phyloP scores from a whole-genome alignment of 192 early-diverging fungal species.

The Entomortierella lignicola region DNA sequence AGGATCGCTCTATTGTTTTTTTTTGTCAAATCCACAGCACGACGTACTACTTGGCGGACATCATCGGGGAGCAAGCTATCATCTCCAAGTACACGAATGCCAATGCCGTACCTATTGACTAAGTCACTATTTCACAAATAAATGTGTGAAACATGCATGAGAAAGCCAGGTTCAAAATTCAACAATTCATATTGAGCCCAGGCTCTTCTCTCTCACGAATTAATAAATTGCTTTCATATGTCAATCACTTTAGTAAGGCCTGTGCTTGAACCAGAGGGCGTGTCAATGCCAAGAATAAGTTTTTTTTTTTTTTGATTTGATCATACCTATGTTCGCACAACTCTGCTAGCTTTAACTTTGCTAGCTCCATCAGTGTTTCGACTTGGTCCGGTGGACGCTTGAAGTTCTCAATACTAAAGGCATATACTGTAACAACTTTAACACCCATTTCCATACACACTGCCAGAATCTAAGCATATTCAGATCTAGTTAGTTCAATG shows the following conservation, averaged over 20 bases:
- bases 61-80: conserved; percentile 72
- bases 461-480: conserved; percentile 82
- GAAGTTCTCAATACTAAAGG: conserved; percentile 99
- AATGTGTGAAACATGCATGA: neutral
- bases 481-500: too few relatives aligned
- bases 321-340: conserved; percentile 76
- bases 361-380: conserved; percentile 83
- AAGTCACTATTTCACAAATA: conserved; percentile 68
- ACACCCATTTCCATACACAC: conserved; percentile 91
- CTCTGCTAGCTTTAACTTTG: conserved; percentile 79
- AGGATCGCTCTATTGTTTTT: conserved; percentile 78
- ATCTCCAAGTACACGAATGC: conserved; percentile 88
- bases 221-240: conserved; percentile 29
- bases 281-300: neutral
- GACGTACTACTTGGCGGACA: conserved; percentile 68
- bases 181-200: neutral
- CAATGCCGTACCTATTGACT: conserved; percentile 74
- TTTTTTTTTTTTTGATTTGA: neutral
- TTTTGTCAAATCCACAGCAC: conserved; percentile 74
- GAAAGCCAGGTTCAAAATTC: neutral
- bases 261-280: too few relatives aligned
- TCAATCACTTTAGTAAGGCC: neutral
- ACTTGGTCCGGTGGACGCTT: conserved; percentile 90
- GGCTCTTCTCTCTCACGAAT: neutral
- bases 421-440: conserved; percentile 90